Base-by-base conservation (phyloP, 202 grass and related monocot genomes). In the Schoenoplectus tabernaemontani region DNA sequence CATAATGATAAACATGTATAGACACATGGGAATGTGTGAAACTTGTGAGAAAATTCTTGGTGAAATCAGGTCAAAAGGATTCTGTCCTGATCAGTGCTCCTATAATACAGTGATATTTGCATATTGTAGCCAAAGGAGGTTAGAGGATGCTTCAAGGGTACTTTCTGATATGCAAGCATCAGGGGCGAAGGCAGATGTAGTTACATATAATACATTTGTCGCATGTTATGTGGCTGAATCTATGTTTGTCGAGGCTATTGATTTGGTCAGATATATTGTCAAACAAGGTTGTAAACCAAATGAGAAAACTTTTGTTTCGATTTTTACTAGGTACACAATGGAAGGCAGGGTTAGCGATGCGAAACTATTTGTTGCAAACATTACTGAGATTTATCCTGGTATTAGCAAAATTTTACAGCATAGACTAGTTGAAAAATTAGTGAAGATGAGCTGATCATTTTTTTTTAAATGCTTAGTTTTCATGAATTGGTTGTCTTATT, bases 41-140 rank as follows among this genome's bases (percentile, higher is more conserved):
- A 93, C 86, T 80, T 91, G 93, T 72, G 93, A 93, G 91, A 76
- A 76, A 51, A 82, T 97, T 48, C 87, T 97, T 1, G 58, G 76
- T 58, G 90, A 91, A 78, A 93, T 97, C 63, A 93, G 85, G 79
- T 86, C 87, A 77, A 90, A 81, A 85, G 90, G 88, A 56, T 68
- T 84, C 16, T 78, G 71, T 2, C 93, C 90, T 41, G 88, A 91
- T 89, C 78, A 83, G 59, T 91, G 91, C 77, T 93, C 93, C 80
- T 97, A 97, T 79, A 97, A 97, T 82, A 97, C 90, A 39, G 76
- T 91, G 41, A 97, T 97, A 77, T 97, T 91, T 83, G 88, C 93
- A 16, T 93, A 93, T 85, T 90, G 90, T 60, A 97, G 85, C 61
- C 82, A 89, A 76, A 86, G 90, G 33, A 62, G 58, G 26, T 89